Conservation (phyloP, 495 filamentous ascomycete genomes). For the Aspergillus nanangensis region DNA sequence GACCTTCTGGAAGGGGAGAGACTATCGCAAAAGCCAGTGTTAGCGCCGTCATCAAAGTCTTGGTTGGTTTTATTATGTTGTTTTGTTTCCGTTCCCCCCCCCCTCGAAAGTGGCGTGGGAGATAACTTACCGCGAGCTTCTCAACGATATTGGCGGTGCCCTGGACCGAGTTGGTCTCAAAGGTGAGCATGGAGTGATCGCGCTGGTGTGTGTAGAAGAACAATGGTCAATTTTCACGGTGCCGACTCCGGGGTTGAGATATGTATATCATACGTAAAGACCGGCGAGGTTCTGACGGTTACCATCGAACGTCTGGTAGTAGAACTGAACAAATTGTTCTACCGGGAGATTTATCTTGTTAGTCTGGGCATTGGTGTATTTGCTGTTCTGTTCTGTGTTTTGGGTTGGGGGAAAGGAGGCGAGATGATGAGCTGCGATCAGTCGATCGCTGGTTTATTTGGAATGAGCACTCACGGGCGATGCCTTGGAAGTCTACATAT, state of each 20-base stretch:
- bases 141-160: constrained; percentile 62
- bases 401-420: background rate
- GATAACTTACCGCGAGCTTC: constrained; percentile 65
- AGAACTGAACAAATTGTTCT: constrained; percentile 84
- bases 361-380: constrained; percentile 7
- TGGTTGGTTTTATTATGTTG: background rate
- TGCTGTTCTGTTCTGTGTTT: too few relatives aligned
- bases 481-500: constrained; percentile 42
- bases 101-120: background rate
- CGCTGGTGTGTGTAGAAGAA: constrained; percentile 48
- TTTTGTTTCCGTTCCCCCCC: too few relatives aligned
- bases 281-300: constrained; percentile 54
- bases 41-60: background rate
- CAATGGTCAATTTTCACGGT: too few relatives aligned
- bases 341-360: constrained; percentile 10
- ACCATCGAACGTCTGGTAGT: constrained; percentile 81
- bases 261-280: constrained; percentile 72
- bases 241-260: too few relatives aligned
- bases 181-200: constrained; percentile 86
- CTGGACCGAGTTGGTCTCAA: constrained; percentile 60
- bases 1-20: constrained; percentile 76
- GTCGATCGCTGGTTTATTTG: background rate
- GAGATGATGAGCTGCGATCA: background rate
- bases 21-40: constrained; percentile 34
- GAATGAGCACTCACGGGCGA: constrained; percentile 54